These are phyloP conservation scores for Taiwanofungus camphoratus DNA, from an alignment of 1,284 basidiomycete genomes.

Conservation along the genomic window DNA sequence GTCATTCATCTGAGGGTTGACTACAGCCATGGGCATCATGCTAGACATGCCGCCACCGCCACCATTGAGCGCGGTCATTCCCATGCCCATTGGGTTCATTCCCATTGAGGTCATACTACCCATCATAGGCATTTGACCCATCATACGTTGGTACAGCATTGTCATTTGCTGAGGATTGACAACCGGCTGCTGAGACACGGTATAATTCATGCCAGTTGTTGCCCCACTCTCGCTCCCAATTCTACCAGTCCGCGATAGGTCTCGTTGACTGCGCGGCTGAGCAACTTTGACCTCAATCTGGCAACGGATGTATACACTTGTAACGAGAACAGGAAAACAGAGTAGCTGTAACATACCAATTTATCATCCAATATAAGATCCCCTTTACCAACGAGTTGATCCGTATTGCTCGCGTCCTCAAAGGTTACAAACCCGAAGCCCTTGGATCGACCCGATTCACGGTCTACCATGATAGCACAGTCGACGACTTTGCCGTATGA, in stretches of 20 bases:
- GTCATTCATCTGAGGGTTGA: conserved; percentile 16
- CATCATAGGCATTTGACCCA: conserved; percentile 40
- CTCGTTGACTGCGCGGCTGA: conserved; percentile 69
- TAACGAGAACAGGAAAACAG: background rate
- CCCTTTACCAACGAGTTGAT: conserved; percentile 64
- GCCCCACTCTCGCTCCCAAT: conserved; percentile 14
- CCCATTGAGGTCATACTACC: conserved; percentile 13
- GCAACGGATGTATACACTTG: background rate
- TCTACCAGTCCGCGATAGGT: conserved; percentile 36
- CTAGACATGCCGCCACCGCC: conserved; percentile 30
- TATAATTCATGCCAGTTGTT: conserved; percentile 18
- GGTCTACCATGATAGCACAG: conserved; percentile 91
- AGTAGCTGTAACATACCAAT: conserved; percentile 39
- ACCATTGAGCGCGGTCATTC: conserved; percentile 21
- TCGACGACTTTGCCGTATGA: conserved; percentile 82
- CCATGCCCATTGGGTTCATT: conserved; percentile 17
- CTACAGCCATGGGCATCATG: conserved; percentile 2
- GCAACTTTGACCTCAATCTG: conserved; percentile 87
- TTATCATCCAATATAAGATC: conserved; percentile 77
- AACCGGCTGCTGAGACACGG: conserved; percentile 24
- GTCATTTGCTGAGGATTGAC: conserved; percentile 43
- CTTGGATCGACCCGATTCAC: conserved; percentile 84
- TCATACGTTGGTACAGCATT: conserved; percentile 52
- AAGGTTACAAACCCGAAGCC: conserved; percentile 95
- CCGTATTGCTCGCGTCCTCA: conserved; percentile 69